Base-by-base conservation (phyloP, 1,284 basidiomycete genomes). In the Ceratobasidium sp. region DNA sequence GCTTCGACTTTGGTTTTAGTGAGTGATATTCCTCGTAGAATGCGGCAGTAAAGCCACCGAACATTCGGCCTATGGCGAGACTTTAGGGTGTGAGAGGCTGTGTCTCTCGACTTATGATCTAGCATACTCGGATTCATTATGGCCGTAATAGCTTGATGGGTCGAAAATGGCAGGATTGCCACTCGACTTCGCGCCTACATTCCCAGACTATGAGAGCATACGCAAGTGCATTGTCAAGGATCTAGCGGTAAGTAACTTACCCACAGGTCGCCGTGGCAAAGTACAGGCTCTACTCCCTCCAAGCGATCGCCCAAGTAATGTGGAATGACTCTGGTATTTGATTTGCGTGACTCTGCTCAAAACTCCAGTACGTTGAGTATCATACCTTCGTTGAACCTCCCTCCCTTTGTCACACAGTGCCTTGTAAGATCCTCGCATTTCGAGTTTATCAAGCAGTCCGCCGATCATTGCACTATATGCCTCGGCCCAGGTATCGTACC, bases 231-330 rank as follows among this genome's bases (percentile, higher is more conserved):
- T 38, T 49, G 32, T 22, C n/a, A 35, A 68, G 17, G 40, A 27
- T 38, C 25, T 20, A 35, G 34, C 34, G 25, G 40, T 34, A 17
- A 20, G 25, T 20, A 69, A 75, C 82, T 72, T 76, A 89, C 89
- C 93, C 93, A 96, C 50, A 95, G 82, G 78, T 95, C 93, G 1
- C 93, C 93, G 74, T 96, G 93, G 3, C 93, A 79, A 22, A 94
- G 83, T 0, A 91, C 91, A 1, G 93, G 92, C 57, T 86, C 77
- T 8, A 93, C 83, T 1, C 74, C 49, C 1, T 82, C 80, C 40
- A 90, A 77, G 55, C 81, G 76, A 0, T 84, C 77, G 8, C 84
- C 81, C 43, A 96, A 83, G 6, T 95, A 80, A 70, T 86, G 84
- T 0, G 93, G 91, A 72, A 94, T 87, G 5, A 90, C 89, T 69